phyloP scores from a whole-genome alignment of 2,329 filamentous ascomycete species.

The Trichothecium sympodiale region DNA sequence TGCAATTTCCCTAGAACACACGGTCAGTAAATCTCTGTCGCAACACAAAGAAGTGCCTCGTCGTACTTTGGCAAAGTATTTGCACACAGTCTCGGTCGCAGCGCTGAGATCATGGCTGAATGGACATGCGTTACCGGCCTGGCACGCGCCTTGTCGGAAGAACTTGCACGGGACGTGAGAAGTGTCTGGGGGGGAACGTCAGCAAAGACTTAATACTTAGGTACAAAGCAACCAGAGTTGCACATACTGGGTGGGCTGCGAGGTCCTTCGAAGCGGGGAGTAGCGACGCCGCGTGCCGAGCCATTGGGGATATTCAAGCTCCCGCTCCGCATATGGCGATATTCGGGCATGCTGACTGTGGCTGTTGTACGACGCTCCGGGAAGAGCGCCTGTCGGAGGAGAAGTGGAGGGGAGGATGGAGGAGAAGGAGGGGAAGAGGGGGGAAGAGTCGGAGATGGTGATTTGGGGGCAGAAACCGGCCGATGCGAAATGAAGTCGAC shows the following conservation, averaged over 20 bases:
- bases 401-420: too few species aligned
- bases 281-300: constrained; percentile 15
- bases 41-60: background rate
- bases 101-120: constrained; percentile 89
- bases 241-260: constrained; percentile 53
- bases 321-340: constrained; percentile 45
- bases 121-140: constrained; percentile 90
- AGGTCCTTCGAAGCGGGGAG: constrained; percentile 44
- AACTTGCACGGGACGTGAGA: constrained; percentile 99
- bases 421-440: too few species aligned
- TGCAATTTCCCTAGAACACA: constrained; percentile 75
- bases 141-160: constrained; percentile 91
- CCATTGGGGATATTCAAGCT: constrained; percentile 41
- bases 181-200: constrained; percentile 51
- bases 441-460: too few species aligned
- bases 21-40: constrained; percentile 3
- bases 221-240: background rate
- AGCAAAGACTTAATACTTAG: background rate
- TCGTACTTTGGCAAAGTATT: constrained; percentile 91
- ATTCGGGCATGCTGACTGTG: constrained; percentile 30
- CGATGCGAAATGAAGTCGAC: too few species aligned
- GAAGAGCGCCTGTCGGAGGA: too few species aligned
- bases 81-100: constrained; percentile 82
- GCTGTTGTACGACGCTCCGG: too few species aligned
- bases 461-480: too few species aligned